phyloP scores from a whole-genome alignment of 805 yeast genomes.

The Torulaspora microellipsoides region DNA sequence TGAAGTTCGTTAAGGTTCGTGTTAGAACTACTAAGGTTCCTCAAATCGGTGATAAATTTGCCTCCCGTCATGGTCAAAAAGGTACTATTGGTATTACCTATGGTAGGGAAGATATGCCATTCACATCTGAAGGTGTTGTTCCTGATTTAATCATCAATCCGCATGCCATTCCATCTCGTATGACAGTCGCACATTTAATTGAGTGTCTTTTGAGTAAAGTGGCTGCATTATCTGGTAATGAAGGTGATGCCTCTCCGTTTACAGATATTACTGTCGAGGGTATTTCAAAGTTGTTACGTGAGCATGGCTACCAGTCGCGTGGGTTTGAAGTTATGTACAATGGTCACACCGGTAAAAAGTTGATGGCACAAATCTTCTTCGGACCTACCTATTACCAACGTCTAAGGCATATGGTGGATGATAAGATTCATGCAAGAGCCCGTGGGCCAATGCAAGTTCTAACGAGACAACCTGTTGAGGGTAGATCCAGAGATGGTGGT shows the following conservation, averaged over 20 bases:
- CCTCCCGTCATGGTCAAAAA: slow-evolving; percentile 99
- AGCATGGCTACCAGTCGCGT: slow-evolving; percentile 95
- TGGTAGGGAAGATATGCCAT: slow-evolving; percentile 98
- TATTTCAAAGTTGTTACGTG: slow-evolving; percentile 83
- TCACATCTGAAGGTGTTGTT: slow-evolving; percentile 89
- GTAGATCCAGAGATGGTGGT: slow-evolving; percentile 99
- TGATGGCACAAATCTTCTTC: slow-evolving; percentile 97
- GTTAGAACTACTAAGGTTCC: slow-evolving; percentile 99
- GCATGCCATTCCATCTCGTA: slow-evolving; percentile 99
- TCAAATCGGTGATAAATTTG: slow-evolving; percentile 98
- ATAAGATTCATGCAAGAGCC: slow-evolving; percentile 98
- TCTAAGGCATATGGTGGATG: slow-evolving; percentile 98
- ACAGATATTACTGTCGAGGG: slow-evolving; percentile 98
- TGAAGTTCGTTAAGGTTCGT: slow-evolving; percentile 95
- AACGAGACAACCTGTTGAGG: slow-evolving; percentile 98
- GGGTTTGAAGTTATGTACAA: slow-evolving; percentile 98
- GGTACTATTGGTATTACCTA: slow-evolving; percentile 99
- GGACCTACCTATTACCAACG: slow-evolving; percentile 99
- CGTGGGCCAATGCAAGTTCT: slow-evolving; percentile 98
- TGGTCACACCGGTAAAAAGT: slow-evolving; percentile 97
- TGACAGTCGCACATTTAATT: slow-evolving; percentile 99
- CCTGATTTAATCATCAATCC: slow-evolving; percentile 98
- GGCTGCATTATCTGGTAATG: slow-evolving; percentile 89
- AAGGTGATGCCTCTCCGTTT: slow-evolving; percentile 99
- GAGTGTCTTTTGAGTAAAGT: slow-evolving; percentile 96